These are phyloP conservation scores for Thyridium curvatum DNA, from an alignment of 2,329 filamentous ascomycete species.

Conservation along the genomic window DNA sequence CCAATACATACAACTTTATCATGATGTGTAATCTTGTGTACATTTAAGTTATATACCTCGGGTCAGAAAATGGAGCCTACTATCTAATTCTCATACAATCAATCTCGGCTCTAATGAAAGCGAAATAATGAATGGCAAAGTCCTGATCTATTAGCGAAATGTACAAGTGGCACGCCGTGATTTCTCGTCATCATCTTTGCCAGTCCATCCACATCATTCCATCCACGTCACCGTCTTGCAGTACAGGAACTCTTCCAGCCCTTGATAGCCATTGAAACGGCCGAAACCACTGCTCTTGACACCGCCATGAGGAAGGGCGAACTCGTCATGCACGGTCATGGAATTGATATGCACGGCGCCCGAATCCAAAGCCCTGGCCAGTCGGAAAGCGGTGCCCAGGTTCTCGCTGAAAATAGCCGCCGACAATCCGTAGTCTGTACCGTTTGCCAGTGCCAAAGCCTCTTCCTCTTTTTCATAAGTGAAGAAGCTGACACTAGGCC, in stretches of 20 bases:
- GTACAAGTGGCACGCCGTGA: too few relatives aligned
- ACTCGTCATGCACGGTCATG: constrained; percentile 44
- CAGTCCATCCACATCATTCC: too few relatives aligned
- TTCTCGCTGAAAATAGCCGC: constrained; percentile 54
- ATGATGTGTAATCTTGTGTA: too few relatives aligned
- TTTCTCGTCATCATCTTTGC: too few relatives aligned
- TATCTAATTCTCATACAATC: too few relatives aligned
- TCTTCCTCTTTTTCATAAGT: constrained; percentile 48
- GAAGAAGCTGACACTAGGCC: constrained; percentile 51
- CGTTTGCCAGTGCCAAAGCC: constrained; percentile 53
- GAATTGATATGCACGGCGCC: constrained; percentile 47
- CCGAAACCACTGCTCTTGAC: constrained; percentile 41
- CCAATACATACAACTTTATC: too few relatives aligned
- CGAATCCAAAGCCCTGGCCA: constrained; percentile 42
- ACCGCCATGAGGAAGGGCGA: constrained; percentile 37
- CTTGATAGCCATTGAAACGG: constrained; percentile 35
- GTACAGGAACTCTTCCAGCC: constrained; percentile 37
- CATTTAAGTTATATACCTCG: too few relatives aligned
- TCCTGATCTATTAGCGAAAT: too few relatives aligned
- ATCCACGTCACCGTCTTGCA: constrained; percentile 26
- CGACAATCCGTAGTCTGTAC: constrained; percentile 57
- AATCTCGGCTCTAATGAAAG: too few relatives aligned
- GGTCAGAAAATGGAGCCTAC: too few relatives aligned
- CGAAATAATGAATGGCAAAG: too few relatives aligned
- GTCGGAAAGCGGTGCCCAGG: constrained; percentile 36